Evolutionary conservation across 306 rosid species (phyloP), one percentile per base, ranked within the genome.

Genomic region (Prunus fruticosa): DNA sequence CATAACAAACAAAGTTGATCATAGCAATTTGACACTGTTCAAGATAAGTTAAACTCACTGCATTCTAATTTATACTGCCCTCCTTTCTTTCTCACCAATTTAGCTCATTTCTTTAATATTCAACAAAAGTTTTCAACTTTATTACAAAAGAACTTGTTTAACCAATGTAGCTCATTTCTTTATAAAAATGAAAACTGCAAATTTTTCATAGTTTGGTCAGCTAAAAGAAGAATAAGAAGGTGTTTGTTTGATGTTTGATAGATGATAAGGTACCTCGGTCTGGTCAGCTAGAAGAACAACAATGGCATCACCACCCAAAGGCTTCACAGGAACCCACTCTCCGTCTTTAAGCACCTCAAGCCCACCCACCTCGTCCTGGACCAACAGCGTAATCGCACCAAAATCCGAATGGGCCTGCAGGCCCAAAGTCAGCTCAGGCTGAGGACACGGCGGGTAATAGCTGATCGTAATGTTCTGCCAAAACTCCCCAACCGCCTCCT

Each of bases 361-460:
- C 61, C 97, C 97, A 23, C 88, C 89, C 25, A 95, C 97, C 25
- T 92, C 89, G 11, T 95, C 98, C 76, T 95, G 96, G 9, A 95
- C 87, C 82, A 92, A 81, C 67, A 92, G 86, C 51, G 98, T 92
- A 12, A 94, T 75, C 11, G 84, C 93, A 13, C 98, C 97, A 51
- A 92, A 79, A 67, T 94, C 98, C 50, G 98, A 94, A 81, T 94
- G 98, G 6, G 96, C 54, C 78, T 94, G 98, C 72, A 94, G 78
- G 63, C 98, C 98, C 57, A 94, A 87, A 0, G 98, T 92, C 64
- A 94, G 88, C 19, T 92, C 93, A 3, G 95, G 98, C 80, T 92
- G 91, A 13, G 97, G 98, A 72, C 98, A 88, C 47, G 84, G 89
- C 57, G 98, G 97, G 75, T 92, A 94, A 62, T 92, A 94, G 38